These are phyloP conservation scores for Ogataea trehaloabstinens DNA, from an alignment of 805 yeast genomes.

Conservation along the genomic window DNA sequence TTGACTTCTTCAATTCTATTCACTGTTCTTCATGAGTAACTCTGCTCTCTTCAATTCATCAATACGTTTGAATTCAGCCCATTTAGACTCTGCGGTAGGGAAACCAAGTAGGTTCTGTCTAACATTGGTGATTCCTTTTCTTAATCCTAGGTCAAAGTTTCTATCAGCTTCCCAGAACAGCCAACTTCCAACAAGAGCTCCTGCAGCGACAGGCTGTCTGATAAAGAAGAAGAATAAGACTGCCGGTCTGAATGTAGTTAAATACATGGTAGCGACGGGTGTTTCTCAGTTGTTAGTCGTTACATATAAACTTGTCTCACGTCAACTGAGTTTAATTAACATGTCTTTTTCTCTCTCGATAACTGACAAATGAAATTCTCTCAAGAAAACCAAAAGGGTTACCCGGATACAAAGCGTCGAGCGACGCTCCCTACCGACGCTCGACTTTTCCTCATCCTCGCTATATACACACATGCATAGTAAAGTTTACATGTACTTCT, in stretches of 20 bases:
- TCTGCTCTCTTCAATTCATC: constrained; percentile 31
- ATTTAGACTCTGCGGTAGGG: constrained; percentile 31
- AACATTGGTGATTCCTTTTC: constrained; percentile 25
- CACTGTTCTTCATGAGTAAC: constrained; percentile 3
- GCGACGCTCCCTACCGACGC: constrained; percentile 1
- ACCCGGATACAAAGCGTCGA: constrained; percentile 5
- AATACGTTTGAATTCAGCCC: constrained; percentile 30
- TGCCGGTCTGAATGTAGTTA: constrained; percentile 36
- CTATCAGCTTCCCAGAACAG: constrained; percentile 37
- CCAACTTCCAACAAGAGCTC: constrained; percentile 30
- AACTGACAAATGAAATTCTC: background rate
- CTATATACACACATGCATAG: background rate
- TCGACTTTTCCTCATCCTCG: background rate
- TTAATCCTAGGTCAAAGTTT: constrained; percentile 30
- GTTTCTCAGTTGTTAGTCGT: background rate
- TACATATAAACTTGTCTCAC: background rate
- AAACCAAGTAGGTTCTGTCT: constrained; percentile 32
- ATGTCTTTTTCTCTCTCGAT: background rate
- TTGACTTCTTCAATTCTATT: no score
- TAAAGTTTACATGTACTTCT: background rate
- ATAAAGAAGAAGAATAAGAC: constrained; percentile 34
- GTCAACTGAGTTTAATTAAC: no score
- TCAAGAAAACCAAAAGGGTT: constrained; percentile 1
- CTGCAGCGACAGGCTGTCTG: constrained; percentile 38
- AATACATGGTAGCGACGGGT: constrained; percentile 14